These are phyloP conservation scores for Tephrocybe sp. DNA, from an alignment of 768 basidiomycete species.

Conservation along the genomic window DNA sequence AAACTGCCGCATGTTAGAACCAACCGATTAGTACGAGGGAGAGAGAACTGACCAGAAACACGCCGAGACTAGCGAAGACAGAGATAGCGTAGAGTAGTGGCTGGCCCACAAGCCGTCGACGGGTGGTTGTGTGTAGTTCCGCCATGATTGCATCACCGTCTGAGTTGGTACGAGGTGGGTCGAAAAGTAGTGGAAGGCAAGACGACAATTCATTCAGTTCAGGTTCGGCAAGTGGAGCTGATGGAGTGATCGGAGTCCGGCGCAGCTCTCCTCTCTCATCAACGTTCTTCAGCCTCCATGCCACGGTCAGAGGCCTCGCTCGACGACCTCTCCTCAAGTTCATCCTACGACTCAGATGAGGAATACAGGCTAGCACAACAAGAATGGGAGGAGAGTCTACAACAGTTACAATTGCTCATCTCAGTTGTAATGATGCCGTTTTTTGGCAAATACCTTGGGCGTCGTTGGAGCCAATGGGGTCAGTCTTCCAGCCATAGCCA, in stretches of 20 bases:
- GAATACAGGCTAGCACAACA: slow-evolving; percentile 78
- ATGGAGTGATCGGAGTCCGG: not conserved
- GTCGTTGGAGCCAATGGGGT: slow-evolving; percentile 88
- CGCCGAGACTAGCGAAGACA: slow-evolving; percentile 79
- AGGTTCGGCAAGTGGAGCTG: slow-evolving; percentile 17
- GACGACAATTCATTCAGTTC: not conserved
- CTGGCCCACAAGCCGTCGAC: slow-evolving; percentile 69
- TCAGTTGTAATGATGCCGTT: slow-evolving; percentile 82
- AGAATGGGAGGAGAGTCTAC: slow-evolving; percentile 91
- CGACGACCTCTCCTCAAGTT: slow-evolving; percentile 56
- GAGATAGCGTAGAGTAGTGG: slow-evolving; percentile 79
- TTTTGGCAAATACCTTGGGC: slow-evolving; percentile 85
- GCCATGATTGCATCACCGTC: slow-evolving; percentile 57
- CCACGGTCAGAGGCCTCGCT: slow-evolving; percentile 60
- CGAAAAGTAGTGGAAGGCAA: too few relatives aligned
- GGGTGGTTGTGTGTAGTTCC: slow-evolving; percentile 27
- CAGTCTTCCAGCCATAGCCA: slow-evolving; percentile 26
- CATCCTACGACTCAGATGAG: slow-evolving; percentile 63
- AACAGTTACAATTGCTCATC: slow-evolving; percentile 80
- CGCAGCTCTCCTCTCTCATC: not conserved
- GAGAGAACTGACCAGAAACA: slow-evolving; percentile 73
- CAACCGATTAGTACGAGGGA: not conserved
- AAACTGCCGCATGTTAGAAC: slow-evolving; percentile 45
- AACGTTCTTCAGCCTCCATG: slow-evolving; percentile 37
- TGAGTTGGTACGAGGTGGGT: slow-evolving; percentile 11